Base-by-base conservation (phyloP, 2,329 filamentous ascomycete species). In the Myriosclerotinia scirpicola region DNA sequence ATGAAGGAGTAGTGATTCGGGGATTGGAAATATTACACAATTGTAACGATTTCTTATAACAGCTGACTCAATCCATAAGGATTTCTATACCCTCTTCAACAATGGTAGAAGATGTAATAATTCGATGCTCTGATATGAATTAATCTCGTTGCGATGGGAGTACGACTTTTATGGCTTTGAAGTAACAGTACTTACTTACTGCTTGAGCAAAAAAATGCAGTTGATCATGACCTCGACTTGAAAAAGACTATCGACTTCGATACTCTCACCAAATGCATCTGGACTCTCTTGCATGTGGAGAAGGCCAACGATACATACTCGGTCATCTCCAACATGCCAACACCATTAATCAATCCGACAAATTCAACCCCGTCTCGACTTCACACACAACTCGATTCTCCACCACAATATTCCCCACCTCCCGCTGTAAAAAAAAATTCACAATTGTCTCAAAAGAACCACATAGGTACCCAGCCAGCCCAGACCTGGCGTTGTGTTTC, bases 251-350 rank as follows among this genome's bases (percentile, higher is more conserved):
- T 59, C 55, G 26, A 59, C 55, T 59, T 46, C 17, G 42, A 59
- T n/a, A 46, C 9, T 44, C 17, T 46, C 26, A 38, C 17, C 22
- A 20, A n/a, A n/a, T 59, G 11, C 40, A 36, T 59, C 40, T 59
- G 40, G 40, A 46, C 40, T 46, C 55, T 34, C 22, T 20, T 30
- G 12, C 26, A 20, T 44, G 55, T 46, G 55, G 55, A 44, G 55
- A 59, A 46, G n/a, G 55, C 26, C 55, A 59, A 46, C 26, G 54
- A 56, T 30, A 20, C 55, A 59, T 46, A 59, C 40, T 59, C 26
- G 55, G 40, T n/a, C 55, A 59, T 46, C 55, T 59, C 22, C 20
- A 46, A 59, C 55, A 46, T 59, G 55, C 55, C 55, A 59, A 30
- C 55, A 59, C 30, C 40, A 11, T 34, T 15, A 46, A 46, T 14